Conservation (phyloP, 1,284 basidiomycete genomes). For the Xanthoconium separans region DNA sequence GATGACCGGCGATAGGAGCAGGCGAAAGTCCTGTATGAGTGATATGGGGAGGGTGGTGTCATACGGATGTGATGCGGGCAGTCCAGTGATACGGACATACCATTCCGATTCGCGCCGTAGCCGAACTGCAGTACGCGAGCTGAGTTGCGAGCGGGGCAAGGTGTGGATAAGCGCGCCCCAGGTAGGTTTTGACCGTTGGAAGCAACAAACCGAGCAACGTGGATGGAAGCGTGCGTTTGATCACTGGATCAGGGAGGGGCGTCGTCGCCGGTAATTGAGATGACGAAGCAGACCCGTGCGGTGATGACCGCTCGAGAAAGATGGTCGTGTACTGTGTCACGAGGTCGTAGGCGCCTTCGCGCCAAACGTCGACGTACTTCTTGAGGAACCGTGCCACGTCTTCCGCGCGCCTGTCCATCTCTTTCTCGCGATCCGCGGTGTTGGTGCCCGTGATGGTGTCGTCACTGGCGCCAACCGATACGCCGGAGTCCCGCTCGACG, state of each 20-base stretch:
- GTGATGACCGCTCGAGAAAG: conserved; percentile 67
- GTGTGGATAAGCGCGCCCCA: conserved; percentile 48
- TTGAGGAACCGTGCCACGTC: conserved; percentile 80
- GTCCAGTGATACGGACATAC: conserved; percentile 14
- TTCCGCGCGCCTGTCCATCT: conserved; percentile 53
- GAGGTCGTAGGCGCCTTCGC: conserved; percentile 90
- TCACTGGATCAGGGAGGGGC: conserved; percentile 21
- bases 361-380: conserved; percentile 87
- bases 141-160: conserved; percentile 87
- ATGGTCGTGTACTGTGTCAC: conserved; percentile 88
- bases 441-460: conserved; percentile 15
- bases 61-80: not conserved
- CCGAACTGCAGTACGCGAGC: conserved; percentile 88
- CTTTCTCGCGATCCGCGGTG: conserved; percentile 33
- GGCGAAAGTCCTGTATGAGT: conserved; percentile 27
- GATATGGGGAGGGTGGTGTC: not conserved
- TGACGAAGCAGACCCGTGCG: conserved; percentile 20
- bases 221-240: conserved; percentile 30
- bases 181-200: conserved; percentile 56
- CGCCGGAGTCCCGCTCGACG: conserved; percentile 42
- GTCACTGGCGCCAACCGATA: conserved; percentile 17
- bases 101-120: conserved; percentile 88
- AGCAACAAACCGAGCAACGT: conserved; percentile 60
- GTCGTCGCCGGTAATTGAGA: conserved; percentile 20
- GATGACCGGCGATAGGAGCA: conserved; percentile 31